Conservation (phyloP, 75 land plant species). For the Sequoiadendron giganteum region DNA sequence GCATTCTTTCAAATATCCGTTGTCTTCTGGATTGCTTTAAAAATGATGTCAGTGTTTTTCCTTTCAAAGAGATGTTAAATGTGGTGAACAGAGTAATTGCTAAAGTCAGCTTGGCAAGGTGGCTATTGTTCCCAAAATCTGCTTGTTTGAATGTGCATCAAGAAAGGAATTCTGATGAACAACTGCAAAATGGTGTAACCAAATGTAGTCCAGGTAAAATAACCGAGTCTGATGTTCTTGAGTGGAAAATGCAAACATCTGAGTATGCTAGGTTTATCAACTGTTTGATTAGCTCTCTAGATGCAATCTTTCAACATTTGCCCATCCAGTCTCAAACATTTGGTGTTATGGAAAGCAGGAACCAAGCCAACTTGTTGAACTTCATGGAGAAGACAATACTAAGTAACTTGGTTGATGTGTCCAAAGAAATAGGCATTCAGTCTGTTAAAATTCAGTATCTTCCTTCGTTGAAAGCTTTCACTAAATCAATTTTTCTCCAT, state of each 20-base stretch:
- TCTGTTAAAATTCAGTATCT: constrained; percentile 29
- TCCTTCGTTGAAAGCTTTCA: constrained; percentile 45
- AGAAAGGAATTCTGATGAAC: not conserved
- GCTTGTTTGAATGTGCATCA: not conserved
- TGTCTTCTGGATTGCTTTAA: constrained; percentile 23
- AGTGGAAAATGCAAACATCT: constrained; percentile 16
- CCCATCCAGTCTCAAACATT: constrained; percentile 7
- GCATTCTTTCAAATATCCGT: constrained; percentile 31
- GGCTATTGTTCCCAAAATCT: constrained; percentile 42
- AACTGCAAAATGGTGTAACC: not conserved
- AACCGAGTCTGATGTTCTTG: not conserved
- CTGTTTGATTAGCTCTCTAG: constrained; percentile 31
- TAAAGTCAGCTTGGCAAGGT: constrained; percentile 41
- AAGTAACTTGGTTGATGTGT: constrained; percentile 35
- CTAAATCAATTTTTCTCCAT: constrained; percentile 45
- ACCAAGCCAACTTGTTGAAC: constrained; percentile 8
- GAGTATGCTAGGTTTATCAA: constrained; percentile 27
- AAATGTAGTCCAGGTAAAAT: not conserved
- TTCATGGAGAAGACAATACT: constrained; percentile 52
- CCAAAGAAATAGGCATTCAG: constrained; percentile 13
- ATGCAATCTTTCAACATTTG: constrained; percentile 34
- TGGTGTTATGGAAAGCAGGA: not conserved
- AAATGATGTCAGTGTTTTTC: constrained; percentile 17
- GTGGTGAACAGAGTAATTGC: constrained; percentile 37
- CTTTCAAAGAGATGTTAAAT: constrained; percentile 30